Evolutionary conservation across 768 basidiomycete species (phyloP).

Genomic region (Russula foetens): DNA sequence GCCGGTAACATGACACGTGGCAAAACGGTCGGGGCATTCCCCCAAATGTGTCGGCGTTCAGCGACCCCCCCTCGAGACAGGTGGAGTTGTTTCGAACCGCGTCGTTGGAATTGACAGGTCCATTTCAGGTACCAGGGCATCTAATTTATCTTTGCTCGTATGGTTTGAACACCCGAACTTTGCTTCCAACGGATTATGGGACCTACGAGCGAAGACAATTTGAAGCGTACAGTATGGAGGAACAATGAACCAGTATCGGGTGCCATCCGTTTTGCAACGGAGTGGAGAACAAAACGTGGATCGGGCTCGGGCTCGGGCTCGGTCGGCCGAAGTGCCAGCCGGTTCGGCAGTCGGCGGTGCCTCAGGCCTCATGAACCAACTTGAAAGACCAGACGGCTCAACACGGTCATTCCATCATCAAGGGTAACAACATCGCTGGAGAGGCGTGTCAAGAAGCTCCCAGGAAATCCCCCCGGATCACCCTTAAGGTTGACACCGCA

Average conservation of each 20-base stretch:
- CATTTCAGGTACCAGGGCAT: slow-evolving; percentile 14
- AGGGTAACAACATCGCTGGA: slow-evolving; percentile 6
- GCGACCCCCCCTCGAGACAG: slow-evolving; percentile 13
- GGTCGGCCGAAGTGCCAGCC: background rate
- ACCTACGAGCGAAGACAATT: background rate
- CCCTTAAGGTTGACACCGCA: background rate
- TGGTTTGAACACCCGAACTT: background rate
- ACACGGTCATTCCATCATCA: slow-evolving; percentile 4
- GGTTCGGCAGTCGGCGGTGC: slow-evolving; percentile 6
- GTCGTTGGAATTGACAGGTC: slow-evolving; percentile 5
- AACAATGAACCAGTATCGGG: background rate
- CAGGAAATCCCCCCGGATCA: background rate
- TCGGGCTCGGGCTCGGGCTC: background rate
- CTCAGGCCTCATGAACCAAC: background rate
- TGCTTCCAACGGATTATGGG: background rate
- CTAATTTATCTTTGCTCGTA: background rate
- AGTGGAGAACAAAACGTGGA: background rate
- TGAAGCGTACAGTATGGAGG: background rate
- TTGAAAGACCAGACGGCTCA: background rate
- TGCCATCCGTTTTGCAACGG: background rate
- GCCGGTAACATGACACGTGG: slow-evolving; percentile 14
- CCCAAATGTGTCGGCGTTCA: slow-evolving; percentile 4
- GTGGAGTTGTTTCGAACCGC: slow-evolving; percentile 2
- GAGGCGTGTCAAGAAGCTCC: background rate
- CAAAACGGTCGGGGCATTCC: background rate